Conservation (phyloP, 2,329 filamentous ascomycete genomes). For the Thielaviopsis euricoi region DNA sequence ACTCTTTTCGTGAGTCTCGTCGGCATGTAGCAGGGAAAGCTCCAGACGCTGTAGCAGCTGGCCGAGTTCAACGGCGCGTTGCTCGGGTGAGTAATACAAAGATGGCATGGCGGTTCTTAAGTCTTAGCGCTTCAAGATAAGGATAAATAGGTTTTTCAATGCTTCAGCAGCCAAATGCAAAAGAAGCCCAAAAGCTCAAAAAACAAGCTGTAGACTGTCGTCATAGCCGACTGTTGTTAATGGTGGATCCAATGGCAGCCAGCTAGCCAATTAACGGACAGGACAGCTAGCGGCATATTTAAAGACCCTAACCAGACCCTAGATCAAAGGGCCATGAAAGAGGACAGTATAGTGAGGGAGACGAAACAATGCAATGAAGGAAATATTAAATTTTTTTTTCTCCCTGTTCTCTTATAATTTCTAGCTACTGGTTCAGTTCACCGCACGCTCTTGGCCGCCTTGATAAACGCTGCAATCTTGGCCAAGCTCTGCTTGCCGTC, state of each 20-base stretch:
- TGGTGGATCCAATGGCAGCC: not conserved
- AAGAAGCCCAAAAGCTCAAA: not conserved
- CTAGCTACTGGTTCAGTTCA: conserved; percentile 16
- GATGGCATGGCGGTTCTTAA: not conserved
- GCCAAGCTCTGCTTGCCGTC: conserved; percentile 63
- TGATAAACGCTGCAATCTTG: conserved; percentile 69
- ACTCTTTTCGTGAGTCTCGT: conserved; percentile 35
- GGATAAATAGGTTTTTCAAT: not conserved
- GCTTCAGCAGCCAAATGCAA: not conserved
- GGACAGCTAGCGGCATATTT: not conserved
- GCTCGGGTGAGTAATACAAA: conserved; percentile 15
- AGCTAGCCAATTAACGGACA: not conserved
- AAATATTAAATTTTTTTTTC: not conserved
- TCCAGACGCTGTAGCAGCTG: conserved; percentile 51
- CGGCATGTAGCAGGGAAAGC: conserved; percentile 44
- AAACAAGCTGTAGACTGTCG: not conserved
- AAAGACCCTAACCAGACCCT: not conserved
- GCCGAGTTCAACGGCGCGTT: conserved; percentile 33
- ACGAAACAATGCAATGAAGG: too few relatives aligned
- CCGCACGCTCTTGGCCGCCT: conserved; percentile 48
- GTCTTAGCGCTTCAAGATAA: not conserved
- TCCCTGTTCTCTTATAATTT: not conserved
- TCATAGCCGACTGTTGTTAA: not conserved
- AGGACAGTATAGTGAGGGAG: too few relatives aligned
- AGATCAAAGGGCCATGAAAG: not conserved